Evolutionary conservation across 208 protist genomes (phyloP).

Genomic region (Crithidia brevicula): DNA sequence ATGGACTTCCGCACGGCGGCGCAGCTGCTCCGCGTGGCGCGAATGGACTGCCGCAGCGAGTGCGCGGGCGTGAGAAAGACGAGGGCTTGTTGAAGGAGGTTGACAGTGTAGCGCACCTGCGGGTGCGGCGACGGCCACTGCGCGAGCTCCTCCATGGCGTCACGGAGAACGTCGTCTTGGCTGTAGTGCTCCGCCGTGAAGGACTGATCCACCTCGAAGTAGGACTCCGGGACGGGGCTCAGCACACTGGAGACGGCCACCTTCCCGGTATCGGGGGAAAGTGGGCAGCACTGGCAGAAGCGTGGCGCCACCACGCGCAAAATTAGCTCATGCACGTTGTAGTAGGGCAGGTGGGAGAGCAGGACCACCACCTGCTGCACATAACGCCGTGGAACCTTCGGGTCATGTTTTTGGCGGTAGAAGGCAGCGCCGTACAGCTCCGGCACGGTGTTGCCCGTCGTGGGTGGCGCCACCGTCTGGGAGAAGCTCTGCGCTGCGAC

Average conservation of each 20-base stretch:
- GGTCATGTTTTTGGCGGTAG: slow-evolving; percentile 86
- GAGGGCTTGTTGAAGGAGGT: slow-evolving; percentile 69
- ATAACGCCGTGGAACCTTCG: slow-evolving; percentile 74
- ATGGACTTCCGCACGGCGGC: slow-evolving; percentile 19
- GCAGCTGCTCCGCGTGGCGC: slow-evolving; percentile 31
- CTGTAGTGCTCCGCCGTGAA: slow-evolving; percentile 72
- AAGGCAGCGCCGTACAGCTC: slow-evolving; percentile 79
- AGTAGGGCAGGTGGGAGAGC: slow-evolving; percentile 77
- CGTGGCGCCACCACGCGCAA: slow-evolving; percentile 80
- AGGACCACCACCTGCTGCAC: slow-evolving; percentile 89
- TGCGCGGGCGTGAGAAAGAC: slow-evolving; percentile 76
- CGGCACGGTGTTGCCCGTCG: slow-evolving; percentile 32
- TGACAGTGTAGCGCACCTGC: slow-evolving; percentile 71
- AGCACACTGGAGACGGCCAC: slow-evolving; percentile 68
- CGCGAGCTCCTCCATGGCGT: slow-evolving; percentile 67
- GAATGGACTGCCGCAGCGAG: slow-evolving; percentile 31
- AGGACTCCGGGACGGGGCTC: slow-evolving; percentile 56
- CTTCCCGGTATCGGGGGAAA: slow-evolving; percentile 78
- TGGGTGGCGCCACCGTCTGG: slow-evolving; percentile 33
- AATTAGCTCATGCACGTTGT: slow-evolving; percentile 80
- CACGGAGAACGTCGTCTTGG: slow-evolving; percentile 67
- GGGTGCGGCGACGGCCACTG: slow-evolving; percentile 84
- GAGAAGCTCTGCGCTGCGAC: slow-evolving; percentile 24
- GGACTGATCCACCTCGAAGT: slow-evolving; percentile 70
- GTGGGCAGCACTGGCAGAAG: slow-evolving; percentile 80